These are phyloP conservation scores for Areca catechu DNA, from an alignment of 176 grass and related monocot genomes.

Conservation along the genomic window DNA sequence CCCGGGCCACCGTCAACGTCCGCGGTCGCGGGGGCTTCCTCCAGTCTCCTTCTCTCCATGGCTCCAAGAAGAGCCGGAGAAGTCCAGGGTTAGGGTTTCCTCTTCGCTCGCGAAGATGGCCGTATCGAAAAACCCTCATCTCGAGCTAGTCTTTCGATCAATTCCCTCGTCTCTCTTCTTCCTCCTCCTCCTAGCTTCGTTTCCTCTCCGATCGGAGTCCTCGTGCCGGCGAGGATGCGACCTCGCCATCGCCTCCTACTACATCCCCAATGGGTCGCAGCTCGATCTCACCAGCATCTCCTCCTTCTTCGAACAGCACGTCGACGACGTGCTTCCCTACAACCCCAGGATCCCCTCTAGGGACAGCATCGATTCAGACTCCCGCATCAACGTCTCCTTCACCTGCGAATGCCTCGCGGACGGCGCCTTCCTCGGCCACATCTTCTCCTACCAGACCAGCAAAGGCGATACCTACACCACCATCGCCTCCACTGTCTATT, in stretches of 20 bases:
- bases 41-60: background rate
- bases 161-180: too few species aligned
- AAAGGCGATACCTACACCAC: background rate
- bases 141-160: too few species aligned
- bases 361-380: background rate
- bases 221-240: background rate
- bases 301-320: background rate
- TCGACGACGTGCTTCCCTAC: background rate
- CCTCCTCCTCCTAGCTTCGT: background rate
- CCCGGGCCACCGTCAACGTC: too few species aligned
- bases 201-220: constrained; percentile 1
- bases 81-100: background rate
- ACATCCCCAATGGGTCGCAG: background rate
- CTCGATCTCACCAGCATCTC: background rate
- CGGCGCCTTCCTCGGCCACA: constrained; percentile 10
- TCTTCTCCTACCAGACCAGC: background rate
- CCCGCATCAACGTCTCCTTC: constrained; percentile 20
- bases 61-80: background rate
- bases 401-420: constrained; percentile 11
- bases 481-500: constrained; percentile 5
- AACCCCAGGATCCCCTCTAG: background rate
- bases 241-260: constrained; percentile 3
- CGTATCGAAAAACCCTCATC: too few species aligned
- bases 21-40: too few species aligned
- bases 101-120: background rate